These are phyloP conservation scores for Xylaria curta DNA, from an alignment of 495 filamentous ascomycete species.

Conservation along the genomic window DNA sequence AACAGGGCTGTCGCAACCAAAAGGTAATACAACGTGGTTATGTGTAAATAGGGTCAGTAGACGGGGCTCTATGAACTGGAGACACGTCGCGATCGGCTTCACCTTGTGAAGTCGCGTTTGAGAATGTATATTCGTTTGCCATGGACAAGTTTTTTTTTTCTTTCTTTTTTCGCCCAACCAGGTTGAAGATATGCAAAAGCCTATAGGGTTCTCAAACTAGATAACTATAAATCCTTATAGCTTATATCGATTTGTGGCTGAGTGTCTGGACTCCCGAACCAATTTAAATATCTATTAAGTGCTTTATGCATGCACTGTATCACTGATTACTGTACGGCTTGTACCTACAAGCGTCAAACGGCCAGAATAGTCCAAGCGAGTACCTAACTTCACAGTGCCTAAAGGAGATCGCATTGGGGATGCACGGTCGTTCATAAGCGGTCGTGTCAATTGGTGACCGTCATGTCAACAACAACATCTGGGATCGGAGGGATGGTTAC, in stretches of 20 bases:
- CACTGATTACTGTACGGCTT: not conserved
- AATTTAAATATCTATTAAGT: not conserved
- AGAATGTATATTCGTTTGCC: not conserved
- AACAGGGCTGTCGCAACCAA: not conserved
- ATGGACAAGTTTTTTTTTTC: not conserved
- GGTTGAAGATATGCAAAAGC: not conserved
- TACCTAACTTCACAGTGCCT: not conserved
- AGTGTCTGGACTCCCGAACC: not conserved
- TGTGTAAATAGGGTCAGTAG: not conserved
- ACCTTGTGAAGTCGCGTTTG: not conserved
- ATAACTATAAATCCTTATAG: not conserved
- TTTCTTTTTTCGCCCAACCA: not conserved
- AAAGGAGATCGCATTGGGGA: not conserved
- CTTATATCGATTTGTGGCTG: not conserved
- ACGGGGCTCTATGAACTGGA: not conserved
- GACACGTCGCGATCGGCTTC: not conserved
- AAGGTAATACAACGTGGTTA: not conserved
- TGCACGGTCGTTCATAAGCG: not conserved
- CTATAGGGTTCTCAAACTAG: too few species aligned
- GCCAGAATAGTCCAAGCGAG: not conserved
- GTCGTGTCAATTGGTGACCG: conserved; percentile 16
- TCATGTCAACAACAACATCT: conserved; percentile 21
- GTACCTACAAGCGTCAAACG: not conserved
- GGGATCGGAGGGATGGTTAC: not conserved
- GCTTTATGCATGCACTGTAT: not conserved